Evolutionary conservation across 331 rosid species (phyloP), one percentile per base, ranked within the genome.

Genomic region (Telfairia occidentalis): DNA sequence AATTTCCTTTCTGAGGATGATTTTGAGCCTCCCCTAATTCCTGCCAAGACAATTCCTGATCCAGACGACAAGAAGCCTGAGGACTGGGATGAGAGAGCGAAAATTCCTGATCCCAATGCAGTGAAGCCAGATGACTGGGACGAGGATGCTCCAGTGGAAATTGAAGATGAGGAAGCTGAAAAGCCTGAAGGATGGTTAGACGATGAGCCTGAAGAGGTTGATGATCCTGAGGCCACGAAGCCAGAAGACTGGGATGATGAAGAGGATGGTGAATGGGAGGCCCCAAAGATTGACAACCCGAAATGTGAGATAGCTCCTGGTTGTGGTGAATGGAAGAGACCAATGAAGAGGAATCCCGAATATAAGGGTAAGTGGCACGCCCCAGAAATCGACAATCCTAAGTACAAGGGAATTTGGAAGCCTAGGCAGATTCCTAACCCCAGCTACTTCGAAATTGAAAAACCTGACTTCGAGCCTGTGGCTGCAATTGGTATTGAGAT

Each of bases 231-330:
- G 0, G 96, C 96, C 63, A 71, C 92, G 2, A 95, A 92, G 81
- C 99, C 99, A 28, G 97, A 95, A 78, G 99, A 95, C 60, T 95
- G 99, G 99, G 99, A 91, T 32, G 99, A 95, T 15, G 99, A 95
- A 58, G 99, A 95, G 86, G 99, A 95, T 89, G 97, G 99, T 84
- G 97, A 90, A 78, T 94, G 92, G 92, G 98, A 94, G 79, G 92
- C 97, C 61, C 98, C 98, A 1, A 88, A 86, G 88, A 82, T 88
- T 71, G 92, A 84, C 8, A 95, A 95, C 86, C 97, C 90, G 0
- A 90, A 85, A 82, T 95, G 98, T 86, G 92, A 84, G 81, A 37
- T 86, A 16, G 96, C 92, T 40, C 97, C 98, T 23, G 98, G 98
- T 32, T 95, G 98, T 77, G 98, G 96, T 57, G 96, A 95, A 82